Evolutionary conservation across 768 basidiomycete genomes (phyloP).

Genomic region (Saitozyma podzolica): DNA sequence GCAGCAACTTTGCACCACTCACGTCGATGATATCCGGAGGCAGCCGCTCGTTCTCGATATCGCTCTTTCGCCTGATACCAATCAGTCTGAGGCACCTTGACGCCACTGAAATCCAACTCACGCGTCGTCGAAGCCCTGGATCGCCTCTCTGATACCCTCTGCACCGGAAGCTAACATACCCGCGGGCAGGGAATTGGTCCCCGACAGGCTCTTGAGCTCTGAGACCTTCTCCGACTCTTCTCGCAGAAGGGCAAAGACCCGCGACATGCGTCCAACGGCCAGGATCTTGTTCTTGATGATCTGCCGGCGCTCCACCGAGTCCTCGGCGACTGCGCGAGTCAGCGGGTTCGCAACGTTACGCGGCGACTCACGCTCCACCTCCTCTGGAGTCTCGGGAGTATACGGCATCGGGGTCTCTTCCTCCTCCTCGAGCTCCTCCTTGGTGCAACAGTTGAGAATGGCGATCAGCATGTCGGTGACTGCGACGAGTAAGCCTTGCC

Average conservation of each 20-base stretch:
- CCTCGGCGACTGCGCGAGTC: constrained; percentile 28
- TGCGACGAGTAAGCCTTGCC: constrained; percentile 49
- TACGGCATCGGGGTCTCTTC: constrained; percentile 56
- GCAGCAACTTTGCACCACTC: constrained; percentile 56
- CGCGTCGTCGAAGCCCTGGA: constrained; percentile 93
- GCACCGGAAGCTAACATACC: constrained; percentile 81
- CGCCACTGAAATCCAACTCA: constrained; percentile 57
- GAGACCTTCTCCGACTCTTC: constrained; percentile 98
- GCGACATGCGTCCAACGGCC: constrained; percentile 92
- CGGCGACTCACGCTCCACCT: constrained; percentile 16
- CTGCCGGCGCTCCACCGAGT: constrained; percentile 68
- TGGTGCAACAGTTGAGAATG: constrained; percentile 90
- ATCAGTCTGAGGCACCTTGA: neutral
- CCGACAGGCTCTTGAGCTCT: constrained; percentile 88
- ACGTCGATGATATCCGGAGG: constrained; percentile 90
- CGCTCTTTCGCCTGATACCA: constrained; percentile 77
- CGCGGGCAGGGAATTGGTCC: constrained; percentile 69
- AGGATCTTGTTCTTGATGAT: constrained; percentile 98
- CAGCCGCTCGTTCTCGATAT: constrained; percentile 98
- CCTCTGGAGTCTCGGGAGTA: constrained; percentile 42
- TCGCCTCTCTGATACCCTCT: constrained; percentile 93
- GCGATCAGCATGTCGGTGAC: constrained; percentile 99
- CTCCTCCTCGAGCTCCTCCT: constrained; percentile 90
- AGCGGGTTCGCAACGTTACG: constrained; percentile 39
- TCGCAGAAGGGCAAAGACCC: constrained; percentile 91